Conservation (phyloP, 768 basidiomycete species). For the Lentinus tigrinus region DNA sequence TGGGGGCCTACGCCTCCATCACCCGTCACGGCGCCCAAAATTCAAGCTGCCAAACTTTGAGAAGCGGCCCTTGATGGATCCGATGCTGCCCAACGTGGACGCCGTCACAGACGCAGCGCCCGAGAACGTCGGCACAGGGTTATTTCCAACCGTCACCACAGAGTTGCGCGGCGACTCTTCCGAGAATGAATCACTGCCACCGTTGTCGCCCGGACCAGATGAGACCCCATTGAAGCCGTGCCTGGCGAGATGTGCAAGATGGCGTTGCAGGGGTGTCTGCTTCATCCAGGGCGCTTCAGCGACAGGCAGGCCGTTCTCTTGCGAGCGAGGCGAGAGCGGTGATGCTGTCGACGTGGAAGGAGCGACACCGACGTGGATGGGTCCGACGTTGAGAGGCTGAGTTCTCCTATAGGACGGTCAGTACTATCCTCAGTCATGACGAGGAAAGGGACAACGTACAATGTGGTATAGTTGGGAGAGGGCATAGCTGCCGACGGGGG, state of each 20-base stretch:
- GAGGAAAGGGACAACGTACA: conserved; percentile 1
- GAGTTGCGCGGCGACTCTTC: conserved; percentile 73
- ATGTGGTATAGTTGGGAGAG: conserved; percentile 13
- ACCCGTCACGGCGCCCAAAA: conserved; percentile 48
- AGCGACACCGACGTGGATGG: conserved; percentile 22
- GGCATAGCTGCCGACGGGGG: conserved; percentile 17
- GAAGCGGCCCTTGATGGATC: conserved; percentile 70
- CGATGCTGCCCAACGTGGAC: conserved; percentile 65
- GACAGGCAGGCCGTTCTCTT: conserved; percentile 13
- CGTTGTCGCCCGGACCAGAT: conserved; percentile 66
- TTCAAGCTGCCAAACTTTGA: conserved; percentile 75
- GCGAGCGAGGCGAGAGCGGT: conserved; percentile 19
- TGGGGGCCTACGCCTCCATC: background rate
- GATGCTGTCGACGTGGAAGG: conserved; percentile 10
- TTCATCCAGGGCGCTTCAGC: conserved; percentile 35
- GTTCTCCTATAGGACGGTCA: background rate
- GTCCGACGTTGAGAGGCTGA: conserved; percentile 20
- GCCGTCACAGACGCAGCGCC: conserved; percentile 54
- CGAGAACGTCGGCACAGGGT: conserved; percentile 32
- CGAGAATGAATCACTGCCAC: conserved; percentile 58
- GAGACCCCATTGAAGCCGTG: conserved; percentile 84
- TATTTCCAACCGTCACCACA: conserved; percentile 68
- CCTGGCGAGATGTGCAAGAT: conserved; percentile 76
- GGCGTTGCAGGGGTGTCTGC: conserved; percentile 76
- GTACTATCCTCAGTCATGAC: background rate